Evolutionary conservation across 2,329 filamentous ascomycete species (phyloP).

Genomic region (Sporothrix mexicana): DNA sequence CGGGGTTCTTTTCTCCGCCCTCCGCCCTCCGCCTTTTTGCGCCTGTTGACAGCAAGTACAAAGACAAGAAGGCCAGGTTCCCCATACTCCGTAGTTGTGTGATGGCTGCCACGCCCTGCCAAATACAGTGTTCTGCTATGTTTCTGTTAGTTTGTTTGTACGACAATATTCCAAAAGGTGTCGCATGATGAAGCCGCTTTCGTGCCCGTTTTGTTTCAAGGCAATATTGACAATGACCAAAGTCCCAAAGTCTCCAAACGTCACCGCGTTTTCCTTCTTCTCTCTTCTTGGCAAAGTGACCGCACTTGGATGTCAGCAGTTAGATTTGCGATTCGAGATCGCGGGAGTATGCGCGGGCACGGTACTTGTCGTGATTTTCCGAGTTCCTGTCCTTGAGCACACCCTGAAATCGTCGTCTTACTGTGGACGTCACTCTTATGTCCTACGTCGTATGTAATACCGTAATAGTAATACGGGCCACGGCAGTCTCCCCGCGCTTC

Average conservation of each 20-base stretch:
- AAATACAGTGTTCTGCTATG: too few relatives aligned
- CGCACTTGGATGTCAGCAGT: too few relatives aligned
- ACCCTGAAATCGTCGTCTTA: too few relatives aligned
- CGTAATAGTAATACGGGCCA: neutral
- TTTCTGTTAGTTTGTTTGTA: neutral
- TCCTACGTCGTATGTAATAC: neutral
- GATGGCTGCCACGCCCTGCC: neutral
- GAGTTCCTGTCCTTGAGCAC: neutral
- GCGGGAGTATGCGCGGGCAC: neutral
- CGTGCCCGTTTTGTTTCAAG: too few relatives aligned
- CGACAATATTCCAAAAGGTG: neutral
- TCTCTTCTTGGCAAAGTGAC: too few relatives aligned
- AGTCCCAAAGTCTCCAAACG: too few relatives aligned
- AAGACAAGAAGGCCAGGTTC: neutral
- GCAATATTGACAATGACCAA: neutral
- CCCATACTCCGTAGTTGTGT: neutral
- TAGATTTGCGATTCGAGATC: neutral
- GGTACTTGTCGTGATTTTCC: slow-evolving; percentile 13
- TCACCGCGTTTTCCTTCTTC: too few relatives aligned
- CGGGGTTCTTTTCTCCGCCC: neutral
- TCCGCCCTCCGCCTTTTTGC: too few relatives aligned
- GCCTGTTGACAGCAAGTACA: too few relatives aligned
- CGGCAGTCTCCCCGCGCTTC: slow-evolving; percentile 4
- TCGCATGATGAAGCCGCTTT: neutral
- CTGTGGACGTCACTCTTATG: too few relatives aligned